Percentiles rank a stretch among this genome's conserved stretches.
These are phyloP conservation scores for Pouteria campechiana DNA, from an alignment of 179 eudicot species.

Conservation along the genomic window DNA sequence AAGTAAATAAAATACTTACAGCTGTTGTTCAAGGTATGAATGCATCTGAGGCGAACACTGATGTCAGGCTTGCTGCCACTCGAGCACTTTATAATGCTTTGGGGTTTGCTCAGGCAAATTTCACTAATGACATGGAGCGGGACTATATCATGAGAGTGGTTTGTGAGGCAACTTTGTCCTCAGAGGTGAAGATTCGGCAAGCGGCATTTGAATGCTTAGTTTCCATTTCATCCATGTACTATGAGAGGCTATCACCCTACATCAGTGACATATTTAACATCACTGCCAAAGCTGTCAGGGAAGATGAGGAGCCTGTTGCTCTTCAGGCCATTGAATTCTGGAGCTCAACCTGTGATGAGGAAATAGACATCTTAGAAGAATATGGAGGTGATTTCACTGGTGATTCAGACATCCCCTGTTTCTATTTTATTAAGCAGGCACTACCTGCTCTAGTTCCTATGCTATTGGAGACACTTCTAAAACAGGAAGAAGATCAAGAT, in stretches of 20 bases:
- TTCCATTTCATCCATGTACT: constrained; percentile 79
- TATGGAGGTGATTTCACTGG: constrained; percentile 81
- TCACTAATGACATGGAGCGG: constrained; percentile 88
- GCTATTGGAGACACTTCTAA: constrained; percentile 86
- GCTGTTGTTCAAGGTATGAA: constrained; percentile 96
- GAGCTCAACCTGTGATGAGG: constrained; percentile 99
- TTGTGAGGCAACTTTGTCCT: constrained; percentile 76
- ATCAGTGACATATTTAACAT: constrained; percentile 89
- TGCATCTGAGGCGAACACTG: constrained; percentile 56
- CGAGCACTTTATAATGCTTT: constrained; percentile 88
- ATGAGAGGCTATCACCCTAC: constrained; percentile 84
- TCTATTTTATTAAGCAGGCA: constrained; percentile 88
- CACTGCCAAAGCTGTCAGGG: constrained; percentile 88
- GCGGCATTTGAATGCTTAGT: constrained; percentile 96
- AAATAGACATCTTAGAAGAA: constrained; percentile 85
- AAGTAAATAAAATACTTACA: constrained; percentile 88
- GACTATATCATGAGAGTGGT: constrained; percentile 95
- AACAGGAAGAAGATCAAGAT: constrained; percentile 98
- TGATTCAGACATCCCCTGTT: constrained; percentile 92
- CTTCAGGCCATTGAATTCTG: constrained; percentile 94
- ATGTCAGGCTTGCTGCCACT: constrained; percentile 93
- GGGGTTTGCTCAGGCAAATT: constrained; percentile 93
- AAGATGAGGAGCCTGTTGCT: constrained; percentile 95
- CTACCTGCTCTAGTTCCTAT: constrained; percentile 93
- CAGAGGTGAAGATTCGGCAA: constrained; percentile 85